Base-by-base conservation (phyloP, 2,329 filamentous ascomycete species). In the Leptographium wingfieldii region DNA sequence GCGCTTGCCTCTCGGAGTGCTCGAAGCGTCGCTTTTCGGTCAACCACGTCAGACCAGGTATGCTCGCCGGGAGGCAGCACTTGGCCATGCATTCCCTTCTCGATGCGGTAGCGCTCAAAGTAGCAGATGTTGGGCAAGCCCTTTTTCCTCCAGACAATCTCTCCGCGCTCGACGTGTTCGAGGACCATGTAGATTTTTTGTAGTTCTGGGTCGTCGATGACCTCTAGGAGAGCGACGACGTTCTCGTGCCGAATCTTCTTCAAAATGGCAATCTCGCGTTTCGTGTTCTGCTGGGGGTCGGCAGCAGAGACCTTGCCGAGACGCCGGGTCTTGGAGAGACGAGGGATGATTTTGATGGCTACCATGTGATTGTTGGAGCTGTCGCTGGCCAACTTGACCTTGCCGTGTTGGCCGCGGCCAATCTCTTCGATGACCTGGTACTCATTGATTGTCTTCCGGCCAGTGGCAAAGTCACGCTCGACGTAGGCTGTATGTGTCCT, bases 181-280 rank as follows among this genome's bases (percentile, higher is more conserved):
- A 99, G 80, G 25, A 97, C 90, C 75, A 99, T 92, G 74, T 99
- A 99, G 63, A 99, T 96, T 75, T 99, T 99, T 75, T 95, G 94
- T 61, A 91, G 84, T 68, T 91, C 90, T 1, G 92, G 92, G 70
- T 99, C 94, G 70, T 99, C 94, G 67, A 99, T 97, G 68, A 99
- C 92, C 74, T 99, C 94, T 64, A 97, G 81, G 48, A 99, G 78
- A 67, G 90, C 92, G 63, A 99, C 94, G 49, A 99, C 90, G 69
- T 99, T 96, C n/a, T 90, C 87, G 72, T 99, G 94, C 35, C 92
- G 86, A 59, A 95, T 95, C 76, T 99, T 99, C 73, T 99, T 99
- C 67, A 99, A 78, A 61, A 99, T 97, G 69, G 94, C 94, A 64
- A 99, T 95, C 75, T 99, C 94, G 70, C 88, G 87, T 76, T 96